Evolutionary conservation across 75 land plant species (phyloP), one percentile per base, ranked within the genome.

Genomic region (Pseudotsuga menziesii): DNA sequence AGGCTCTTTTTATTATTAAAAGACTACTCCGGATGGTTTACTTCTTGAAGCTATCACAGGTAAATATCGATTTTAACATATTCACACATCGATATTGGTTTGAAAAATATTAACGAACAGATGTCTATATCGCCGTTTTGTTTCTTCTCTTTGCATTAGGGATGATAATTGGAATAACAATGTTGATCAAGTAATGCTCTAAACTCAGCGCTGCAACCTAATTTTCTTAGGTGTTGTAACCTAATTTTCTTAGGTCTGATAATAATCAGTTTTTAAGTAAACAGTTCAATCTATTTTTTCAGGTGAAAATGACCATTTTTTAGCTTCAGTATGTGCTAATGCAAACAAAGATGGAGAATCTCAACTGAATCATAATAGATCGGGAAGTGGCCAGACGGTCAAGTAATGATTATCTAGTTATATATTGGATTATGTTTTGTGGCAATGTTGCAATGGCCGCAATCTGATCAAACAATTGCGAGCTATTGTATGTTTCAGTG

Each of bases 1-100:
- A 69, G 72, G 72, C 6, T 69, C 72, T 19, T 25, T 69, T 2
- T 69, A 69, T 41, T 69, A 69, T 69, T 41, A 39, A 69, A 69
- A n/a, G 19, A 7, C 25, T 36, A 39, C 23, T 20, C 52, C n/a
- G 11, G 19, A 20, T 41, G n/a, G 48, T 41, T 41, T n/a, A 0
- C 41, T n/a, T n/a, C 52, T 23, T 69, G 71, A n/a, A 41, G 9
- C 12, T 4, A 69, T n/a, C 41, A 69, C 12, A 69, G 72, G 72
- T 41, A 41, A 20, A 69, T 69, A n/a, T 41, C 52, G 13, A 36
- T 11, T n/a, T 69, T 69, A 23, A 67, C 12, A 67, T 67, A 19
- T 44, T 67, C 39, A 4, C 2, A 67, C 36, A 6, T 66, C 44
- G 19, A 41, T n/a, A n/a, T n/a, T 67, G 72, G 17, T 39, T 8